Conservation (phyloP, 2,329 filamentous ascomycete genomes). For the Cyclaneusma minus region DNA sequence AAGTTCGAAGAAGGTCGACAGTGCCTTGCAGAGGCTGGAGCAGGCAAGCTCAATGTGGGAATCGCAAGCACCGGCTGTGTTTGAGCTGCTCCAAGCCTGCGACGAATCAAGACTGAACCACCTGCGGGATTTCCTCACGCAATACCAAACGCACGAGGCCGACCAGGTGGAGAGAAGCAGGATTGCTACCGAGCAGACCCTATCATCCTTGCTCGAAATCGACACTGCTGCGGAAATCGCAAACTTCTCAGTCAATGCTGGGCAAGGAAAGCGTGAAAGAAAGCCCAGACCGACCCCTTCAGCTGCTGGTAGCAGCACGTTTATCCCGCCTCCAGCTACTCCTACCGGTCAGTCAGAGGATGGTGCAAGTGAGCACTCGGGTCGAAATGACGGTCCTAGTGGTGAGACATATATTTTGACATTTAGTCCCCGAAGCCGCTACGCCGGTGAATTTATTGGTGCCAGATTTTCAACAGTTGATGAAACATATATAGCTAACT, state of each 20-base stretch:
- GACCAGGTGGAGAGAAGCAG: constrained; percentile 71
- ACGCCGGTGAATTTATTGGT: constrained; percentile 15
- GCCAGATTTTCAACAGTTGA: too few relatives aligned
- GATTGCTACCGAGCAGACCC: constrained; percentile 58
- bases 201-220: constrained; percentile 73
- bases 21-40: constrained; percentile 58
- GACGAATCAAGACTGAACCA: constrained; percentile 85
- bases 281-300: constrained; percentile 15
- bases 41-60: constrained; percentile 79
- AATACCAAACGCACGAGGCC: constrained; percentile 82
- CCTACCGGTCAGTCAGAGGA: constrained; percentile 2
- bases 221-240: constrained; percentile 79
- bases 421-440: too few relatives aligned
- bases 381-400: constrained; percentile 1
- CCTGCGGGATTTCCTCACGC: constrained; percentile 77
- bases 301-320: constrained; percentile 7
- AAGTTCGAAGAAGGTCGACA: constrained; percentile 62
- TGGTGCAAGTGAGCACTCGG: constrained; percentile 4
- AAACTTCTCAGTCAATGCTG: constrained; percentile 37
- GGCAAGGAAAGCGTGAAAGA: constrained; percentile 19
- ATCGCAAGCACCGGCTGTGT: constrained; percentile 85
- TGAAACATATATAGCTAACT: constrained; percentile 9
- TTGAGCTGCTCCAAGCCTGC: constrained; percentile 78
- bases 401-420: constrained; percentile 3
- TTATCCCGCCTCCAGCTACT: constrained; percentile 12